Evolutionary conservation across 2,329 filamentous ascomycete genomes (phyloP), one percentile per base, ranked within the genome.

Genomic region (Diaporthe citrichinensis): DNA sequence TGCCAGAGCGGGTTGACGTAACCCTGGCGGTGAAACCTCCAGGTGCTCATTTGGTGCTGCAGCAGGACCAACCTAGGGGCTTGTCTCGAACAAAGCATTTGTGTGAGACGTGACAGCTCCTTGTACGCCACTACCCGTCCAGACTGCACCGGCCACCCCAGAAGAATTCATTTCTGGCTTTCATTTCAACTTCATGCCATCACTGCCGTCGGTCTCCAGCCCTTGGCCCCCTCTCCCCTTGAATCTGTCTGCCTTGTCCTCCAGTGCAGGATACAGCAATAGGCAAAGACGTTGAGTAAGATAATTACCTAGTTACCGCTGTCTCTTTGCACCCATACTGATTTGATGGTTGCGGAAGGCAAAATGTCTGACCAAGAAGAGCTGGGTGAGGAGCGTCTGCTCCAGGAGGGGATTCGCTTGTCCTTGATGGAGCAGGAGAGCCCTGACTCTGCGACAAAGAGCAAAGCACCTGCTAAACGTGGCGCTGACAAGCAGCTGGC

Each of bases 391-490:
- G 69, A 67, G 28, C 58, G 59, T 28, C 58, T 67, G 58, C 25
- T 75, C 20, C 68, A 72, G 53, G 68, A 72, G 34, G 59, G 41
- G 25, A 73, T 59, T n/a, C 74, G 69, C 51, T 31, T 75, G 59
- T 75, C 68, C 34, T 51, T 44, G 59, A 75, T 59, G 59, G 69
- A 46, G 39, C 58, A 67, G 9, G 41, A 68, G n/a, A 46, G 41
- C 8, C 14, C 69, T 28, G 23, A 31, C 12, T 23, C 59, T 39
- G 23, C 28, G 44, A 68, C 49, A 12, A 17, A 14, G 7, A n/a
- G 23, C 41, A 36, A 31, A 9, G 17, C 41, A 28, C 34, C 46
- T 14, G n/a, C 20, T 10, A 75, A 73, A 51, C 74, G 58, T 4
- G 36, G 12, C 25, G 58, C 74, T 5, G 71, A 53, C 20, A 12